Base-by-base conservation (phyloP, 2,329 filamentous ascomycete species). In the Paramyrothecium sp. region DNA sequence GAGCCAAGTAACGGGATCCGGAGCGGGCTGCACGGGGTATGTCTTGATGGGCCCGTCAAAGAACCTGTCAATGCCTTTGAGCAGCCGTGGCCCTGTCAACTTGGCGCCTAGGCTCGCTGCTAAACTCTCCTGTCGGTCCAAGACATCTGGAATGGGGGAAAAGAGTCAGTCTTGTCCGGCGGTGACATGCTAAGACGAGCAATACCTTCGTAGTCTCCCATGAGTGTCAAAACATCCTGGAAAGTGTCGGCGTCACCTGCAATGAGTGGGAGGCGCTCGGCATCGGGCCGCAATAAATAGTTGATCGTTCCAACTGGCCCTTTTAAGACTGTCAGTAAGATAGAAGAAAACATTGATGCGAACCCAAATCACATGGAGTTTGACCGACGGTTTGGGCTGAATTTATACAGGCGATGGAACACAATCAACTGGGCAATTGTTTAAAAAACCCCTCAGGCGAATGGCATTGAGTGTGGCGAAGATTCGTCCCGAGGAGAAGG, bases 121-220 rank as follows among this genome's bases (percentile, higher is more conserved):
- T 65, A 96, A 85, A 71, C 90, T 94, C 75, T 97, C 92, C 71
- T 94, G 90, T 56, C 91, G 86, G 66, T 91, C 90, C 54, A 96
- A 79, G 17, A 95, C 90, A 62, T 88, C 91, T 82, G 58, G 7
- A 48, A 23, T 44, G n/a, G 44, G 55, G 54, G 21, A 10, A 51
- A 58, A 54, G 51, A 59, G 56, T 64, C 58, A 59, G 60, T 64
- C 51, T 61, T 30, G 46, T 20, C 13, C n/a, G 13, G 13, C 38
- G 5, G n/a, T n/a, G 53, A 34, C n/a, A 46, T 34, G 21, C 38
- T 38, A 17, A 23, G 26, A n/a, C n/a, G n/a, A 54, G 48, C 7
- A 55, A 58, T 69, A 83, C 83, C 81, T 76, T 93, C 91, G 73
- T 96, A 96, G 65, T 92, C 88, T 68, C 83, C 83, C 58, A 96